These are phyloP conservation scores for Orobanche coerulescens DNA, from an alignment of 257 asterid genomes.

Conservation along the genomic window DNA sequence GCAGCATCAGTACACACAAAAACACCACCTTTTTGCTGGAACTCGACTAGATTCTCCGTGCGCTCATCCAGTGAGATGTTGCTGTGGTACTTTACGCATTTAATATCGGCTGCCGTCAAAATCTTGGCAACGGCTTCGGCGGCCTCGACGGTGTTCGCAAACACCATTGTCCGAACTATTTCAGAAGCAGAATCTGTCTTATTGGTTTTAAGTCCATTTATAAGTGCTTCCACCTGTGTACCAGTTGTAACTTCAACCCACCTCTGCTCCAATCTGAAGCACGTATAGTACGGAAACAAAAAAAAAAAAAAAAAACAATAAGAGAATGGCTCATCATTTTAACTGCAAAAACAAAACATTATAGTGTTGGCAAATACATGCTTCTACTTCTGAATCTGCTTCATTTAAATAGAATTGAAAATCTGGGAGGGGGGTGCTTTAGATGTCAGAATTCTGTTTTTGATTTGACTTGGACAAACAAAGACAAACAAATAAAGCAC, in stretches of 20 bases:
- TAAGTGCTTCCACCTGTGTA: constrained; percentile 73
- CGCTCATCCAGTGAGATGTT: constrained; percentile 71
- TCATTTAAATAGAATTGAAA: too few species aligned
- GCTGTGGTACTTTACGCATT: constrained; percentile 69
- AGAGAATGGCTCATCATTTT: too few species aligned
- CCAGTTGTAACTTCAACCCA: constrained; percentile 78
- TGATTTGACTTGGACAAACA: too few species aligned
- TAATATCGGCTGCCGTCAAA: constrained; percentile 53
- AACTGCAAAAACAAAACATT: too few species aligned
- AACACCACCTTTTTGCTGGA: constrained; percentile 85
- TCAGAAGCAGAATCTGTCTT: constrained; percentile 21
- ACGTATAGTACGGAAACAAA: not conserved
- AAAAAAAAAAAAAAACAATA: not conserved
- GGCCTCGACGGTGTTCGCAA: constrained; percentile 95
- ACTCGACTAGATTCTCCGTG: constrained; percentile 51
- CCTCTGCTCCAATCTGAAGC: constrained; percentile 71
- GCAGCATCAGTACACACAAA: constrained; percentile 98
- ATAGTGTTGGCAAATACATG: too few species aligned
- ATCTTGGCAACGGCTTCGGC: constrained; percentile 73
- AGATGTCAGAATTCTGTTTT: too few species aligned
- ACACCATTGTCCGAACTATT: constrained; percentile 72
- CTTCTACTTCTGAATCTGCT: too few species aligned
- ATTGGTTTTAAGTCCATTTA: constrained; percentile 32
- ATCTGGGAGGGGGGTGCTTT: too few species aligned
- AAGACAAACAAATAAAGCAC: too few species aligned